phyloP scores from a whole-genome alignment of 176 grass and related monocot genomes.

The Canna indica region DNA sequence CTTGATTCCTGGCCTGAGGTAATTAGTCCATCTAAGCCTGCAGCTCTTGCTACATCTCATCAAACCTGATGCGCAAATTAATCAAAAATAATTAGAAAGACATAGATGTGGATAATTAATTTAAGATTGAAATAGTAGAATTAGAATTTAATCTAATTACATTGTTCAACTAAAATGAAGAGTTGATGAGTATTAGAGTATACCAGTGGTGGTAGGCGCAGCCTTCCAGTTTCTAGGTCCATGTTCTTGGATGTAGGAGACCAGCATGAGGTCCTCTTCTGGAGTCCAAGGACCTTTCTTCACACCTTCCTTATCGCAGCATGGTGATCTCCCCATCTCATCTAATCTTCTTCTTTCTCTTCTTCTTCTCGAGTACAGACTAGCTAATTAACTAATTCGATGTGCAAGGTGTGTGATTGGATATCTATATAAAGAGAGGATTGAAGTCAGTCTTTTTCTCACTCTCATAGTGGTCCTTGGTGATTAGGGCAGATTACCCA shows the following conservation, averaged over 20 bases:
- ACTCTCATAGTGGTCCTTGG: no score
- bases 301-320: background rate
- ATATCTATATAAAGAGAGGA: no score
- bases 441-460: no score
- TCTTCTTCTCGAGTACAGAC: no score
- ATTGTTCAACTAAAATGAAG: no score
- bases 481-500: no score
- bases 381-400: no score
- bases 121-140: no score
- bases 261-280: conserved; percentile 6
- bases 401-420: no score
- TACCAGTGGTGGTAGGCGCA: background rate
- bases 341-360: background rate
- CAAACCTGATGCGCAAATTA: background rate
- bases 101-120: background rate
- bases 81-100: background rate
- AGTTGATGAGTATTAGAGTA: background rate
- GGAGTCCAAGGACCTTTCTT: conserved; percentile 11
- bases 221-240: conserved; percentile 10
- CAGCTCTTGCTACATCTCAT: conserved; percentile 12
- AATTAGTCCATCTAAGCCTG: conserved; percentile 7
- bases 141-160: no score
- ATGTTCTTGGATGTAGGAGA: conserved; percentile 3
- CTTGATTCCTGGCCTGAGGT: conserved; percentile 10
- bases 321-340: background rate